Conservation (phyloP, 202 grass and related monocot species). For the Elaeis oleifera region DNA sequence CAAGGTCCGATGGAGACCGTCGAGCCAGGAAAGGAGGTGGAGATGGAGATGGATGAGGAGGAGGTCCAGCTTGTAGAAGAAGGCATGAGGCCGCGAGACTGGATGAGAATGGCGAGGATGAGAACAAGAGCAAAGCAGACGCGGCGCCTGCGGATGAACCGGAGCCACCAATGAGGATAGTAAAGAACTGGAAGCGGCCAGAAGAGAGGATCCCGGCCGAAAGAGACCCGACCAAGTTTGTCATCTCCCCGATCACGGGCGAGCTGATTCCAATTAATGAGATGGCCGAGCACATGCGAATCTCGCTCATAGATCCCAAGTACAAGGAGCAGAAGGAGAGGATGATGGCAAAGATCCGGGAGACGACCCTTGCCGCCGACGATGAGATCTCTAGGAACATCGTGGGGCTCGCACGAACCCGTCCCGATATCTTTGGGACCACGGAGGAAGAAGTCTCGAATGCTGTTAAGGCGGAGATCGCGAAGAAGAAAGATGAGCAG, state of each 20-base stretch:
- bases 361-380: slow-evolving; percentile 84
- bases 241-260: slow-evolving; percentile 84
- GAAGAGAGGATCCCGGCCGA: slow-evolving; percentile 66
- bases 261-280: slow-evolving; percentile 92
- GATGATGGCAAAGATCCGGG: slow-evolving; percentile 97
- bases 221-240: slow-evolving; percentile 77
- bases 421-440: slow-evolving; percentile 94
- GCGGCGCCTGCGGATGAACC: slow-evolving; percentile 39
- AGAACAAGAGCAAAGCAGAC: slow-evolving; percentile 30
- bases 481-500: slow-evolving; percentile 94
- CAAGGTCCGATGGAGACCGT: slow-evolving; percentile 33
- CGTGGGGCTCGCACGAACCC: slow-evolving; percentile 83
- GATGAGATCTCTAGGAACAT: slow-evolving; percentile 97
- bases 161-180: slow-evolving; percentile 82
- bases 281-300: slow-evolving; percentile 98
- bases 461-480: slow-evolving; percentile 92
- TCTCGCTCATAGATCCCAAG: slow-evolving; percentile 93
- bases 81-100: slow-evolving; percentile 69
- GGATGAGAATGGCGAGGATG: slow-evolving; percentile 43
- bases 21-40: slow-evolving; percentile 66
- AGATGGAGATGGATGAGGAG: slow-evolving; percentile 90
- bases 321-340: slow-evolving; percentile 98
- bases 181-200: slow-evolving; percentile 93
- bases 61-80: slow-evolving; percentile 88
- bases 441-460: slow-evolving; percentile 94